Conservation (phyloP, 192 early-diverging fungal genomes). For the Coemansia erecta region DNA sequence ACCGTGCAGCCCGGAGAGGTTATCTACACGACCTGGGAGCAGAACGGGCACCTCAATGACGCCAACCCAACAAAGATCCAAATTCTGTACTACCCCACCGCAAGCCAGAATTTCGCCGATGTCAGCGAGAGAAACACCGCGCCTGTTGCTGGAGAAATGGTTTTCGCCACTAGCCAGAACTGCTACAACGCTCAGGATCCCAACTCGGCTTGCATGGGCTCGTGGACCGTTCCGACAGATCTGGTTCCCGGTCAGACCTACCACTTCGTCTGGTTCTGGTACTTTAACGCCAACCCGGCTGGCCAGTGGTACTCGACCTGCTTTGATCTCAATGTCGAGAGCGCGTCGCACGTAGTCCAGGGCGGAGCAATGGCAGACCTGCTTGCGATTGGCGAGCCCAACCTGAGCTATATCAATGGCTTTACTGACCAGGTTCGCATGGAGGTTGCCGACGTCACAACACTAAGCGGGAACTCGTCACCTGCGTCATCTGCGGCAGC, state of each 20-base stretch:
- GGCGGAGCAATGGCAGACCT: conserved; percentile 10
- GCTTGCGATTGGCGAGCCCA: conserved; percentile 17
- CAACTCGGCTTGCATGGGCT: conserved; percentile 55
- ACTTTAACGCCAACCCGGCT: conserved; percentile 59
- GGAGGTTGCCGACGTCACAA: conserved; percentile 17
- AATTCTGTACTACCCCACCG: conserved; percentile 38
- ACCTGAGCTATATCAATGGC: conserved; percentile 23
- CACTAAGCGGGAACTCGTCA: not conserved
- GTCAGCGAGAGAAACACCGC: conserved; percentile 31
- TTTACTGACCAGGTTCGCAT: conserved; percentile 12
- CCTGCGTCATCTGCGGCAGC: too few relatives aligned
- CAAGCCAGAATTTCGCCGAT: conserved; percentile 22
- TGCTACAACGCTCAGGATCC: conserved; percentile 43
- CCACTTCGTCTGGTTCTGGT: conserved; percentile 63
- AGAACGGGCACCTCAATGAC: conserved; percentile 58
- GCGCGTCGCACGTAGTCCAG: conserved; percentile 21
- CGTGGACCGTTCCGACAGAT: conserved; percentile 52
- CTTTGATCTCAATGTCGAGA: conserved; percentile 53
- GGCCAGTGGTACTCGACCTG: conserved; percentile 65
- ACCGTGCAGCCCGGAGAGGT: conserved; percentile 53
- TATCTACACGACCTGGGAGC: conserved; percentile 54
- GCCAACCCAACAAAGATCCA: conserved; percentile 39
- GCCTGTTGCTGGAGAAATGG: conserved; percentile 36
- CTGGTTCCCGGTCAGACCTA: conserved; percentile 50
- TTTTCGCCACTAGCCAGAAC: conserved; percentile 51